Base-by-base conservation (phyloP, 2,329 filamentous ascomycete species). In the Sphaerulina musiva region DNA sequence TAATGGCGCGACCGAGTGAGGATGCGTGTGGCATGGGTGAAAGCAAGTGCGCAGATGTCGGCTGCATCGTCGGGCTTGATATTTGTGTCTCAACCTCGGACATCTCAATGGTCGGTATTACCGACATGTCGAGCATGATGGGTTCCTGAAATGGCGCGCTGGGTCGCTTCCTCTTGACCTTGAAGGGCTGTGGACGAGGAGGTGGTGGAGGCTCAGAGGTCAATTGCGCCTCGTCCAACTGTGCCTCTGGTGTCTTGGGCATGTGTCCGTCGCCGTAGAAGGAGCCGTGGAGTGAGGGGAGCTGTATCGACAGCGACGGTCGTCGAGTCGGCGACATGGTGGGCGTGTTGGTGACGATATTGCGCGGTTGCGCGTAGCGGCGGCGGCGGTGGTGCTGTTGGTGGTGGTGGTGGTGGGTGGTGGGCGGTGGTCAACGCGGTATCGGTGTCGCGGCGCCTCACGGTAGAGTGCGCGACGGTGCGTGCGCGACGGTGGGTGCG, bases 31-130 rank as follows among this genome's bases (percentile, higher is more conserved):
- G 59, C 26, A 68, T 61, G 8, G 76, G 76, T 26, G 75, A 74
- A 26, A 78, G 70, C 53, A 71, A 73, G 54, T 74, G 64, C 42
- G 63, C 59, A 38, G 66, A 63, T 20, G 63, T 65, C 31, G 65
- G 62, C 51, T 61, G 62, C 34, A 67, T 39, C 20, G 64, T 56
- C 29, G 62, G 61, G 59, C 66, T 67, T 50, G 65, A 63, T 49
- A 60, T 53, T 48, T 62, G 58, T 43, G 60, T 53, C 32, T 54
- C 54, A 31, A 68, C 66, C 43, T 76, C 71, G 8, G 74, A 73
- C 51, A 74, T 71, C 62, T 79, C 77, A 46, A 80, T 78, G 20
- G 74, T 78, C 8, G 77, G 77, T 26, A 78, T 70, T 6, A 73
- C 70, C 44, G 65, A 58, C 29, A 56, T 61, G 56, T 66, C 67